These are phyloP conservation scores for Rosa lucieae DNA, from an alignment of 306 rosid genomes.

Conservation along the genomic window DNA sequence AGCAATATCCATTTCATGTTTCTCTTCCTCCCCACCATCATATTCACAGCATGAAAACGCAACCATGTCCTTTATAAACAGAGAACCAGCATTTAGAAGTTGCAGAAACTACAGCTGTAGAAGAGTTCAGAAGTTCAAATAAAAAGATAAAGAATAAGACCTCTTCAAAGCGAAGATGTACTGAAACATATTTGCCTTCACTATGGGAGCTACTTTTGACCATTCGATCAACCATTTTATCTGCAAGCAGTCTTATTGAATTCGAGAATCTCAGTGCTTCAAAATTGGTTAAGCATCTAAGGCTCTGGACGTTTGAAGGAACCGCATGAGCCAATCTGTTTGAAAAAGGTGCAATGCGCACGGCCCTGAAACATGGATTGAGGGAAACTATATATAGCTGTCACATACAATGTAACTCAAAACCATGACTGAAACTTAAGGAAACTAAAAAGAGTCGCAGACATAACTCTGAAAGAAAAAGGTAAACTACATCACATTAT, in stretches of 20 bases:
- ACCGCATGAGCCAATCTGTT: constrained; percentile 85
- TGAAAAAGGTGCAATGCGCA: constrained; percentile 96
- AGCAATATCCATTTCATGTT: constrained; percentile 91
- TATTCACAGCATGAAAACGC: constrained; percentile 97
- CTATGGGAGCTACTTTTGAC: constrained; percentile 68
- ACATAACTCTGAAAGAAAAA: background rate
- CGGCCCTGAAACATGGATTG: constrained; percentile 65
- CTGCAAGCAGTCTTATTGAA: constrained; percentile 80
- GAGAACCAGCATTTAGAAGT: constrained; percentile 24
- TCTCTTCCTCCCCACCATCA: constrained; percentile 93
- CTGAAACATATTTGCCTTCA: constrained; percentile 87
- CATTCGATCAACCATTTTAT: constrained; percentile 89
- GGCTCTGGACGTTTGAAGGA: constrained; percentile 76
- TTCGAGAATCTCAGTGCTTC: constrained; percentile 82
- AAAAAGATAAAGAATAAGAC: constrained; percentile 32
- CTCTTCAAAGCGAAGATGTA: constrained; percentile 99
- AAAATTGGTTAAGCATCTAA: constrained; percentile 83
- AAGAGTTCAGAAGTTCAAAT: background rate
- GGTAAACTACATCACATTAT: background rate
- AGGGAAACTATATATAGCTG: constrained; percentile 39
- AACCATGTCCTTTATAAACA: constrained; percentile 78
- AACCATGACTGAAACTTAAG: background rate
- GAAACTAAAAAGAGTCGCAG: background rate
- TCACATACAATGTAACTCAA: constrained; percentile 22
- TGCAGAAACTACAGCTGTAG: constrained; percentile 19